Evolutionary conservation across 2,329 filamentous ascomycete species (phyloP).

Genomic region (Penicillium hordei): DNA sequence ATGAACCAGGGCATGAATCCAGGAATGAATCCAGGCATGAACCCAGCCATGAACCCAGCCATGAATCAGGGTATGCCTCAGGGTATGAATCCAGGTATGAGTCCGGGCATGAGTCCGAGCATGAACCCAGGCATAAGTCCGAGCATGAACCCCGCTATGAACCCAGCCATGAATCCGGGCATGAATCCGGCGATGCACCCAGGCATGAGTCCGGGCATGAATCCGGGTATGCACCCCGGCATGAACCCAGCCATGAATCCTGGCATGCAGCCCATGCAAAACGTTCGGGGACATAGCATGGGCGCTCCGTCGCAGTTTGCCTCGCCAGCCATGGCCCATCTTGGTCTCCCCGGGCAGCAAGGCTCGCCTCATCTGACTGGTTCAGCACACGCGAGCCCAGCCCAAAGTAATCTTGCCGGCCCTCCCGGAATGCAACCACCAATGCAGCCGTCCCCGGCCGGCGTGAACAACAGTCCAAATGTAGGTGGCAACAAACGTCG

Average conservation of each 20-base stretch:
- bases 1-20: slow-evolving; percentile 6
- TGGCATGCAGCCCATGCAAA: slow-evolving; percentile 38
- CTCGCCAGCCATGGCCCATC: slow-evolving; percentile 58
- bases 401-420: slow-evolving; percentile 47
- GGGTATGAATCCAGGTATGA: slow-evolving; percentile 23
- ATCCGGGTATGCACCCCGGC: slow-evolving; percentile 22
- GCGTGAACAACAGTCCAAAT: slow-evolving; percentile 64
- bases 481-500: slow-evolving; percentile 58
- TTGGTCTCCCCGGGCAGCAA: slow-evolving; percentile 49
- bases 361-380: slow-evolving; percentile 55
- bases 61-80: not conserved
- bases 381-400: slow-evolving; percentile 50
- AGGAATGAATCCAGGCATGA: slow-evolving; percentile 1
- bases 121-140: not conserved
- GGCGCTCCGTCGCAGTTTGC: slow-evolving; percentile 55
- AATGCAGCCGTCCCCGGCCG: slow-evolving; percentile 54
- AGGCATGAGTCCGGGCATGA: not conserved
- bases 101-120: not conserved
- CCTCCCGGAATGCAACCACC: slow-evolving; percentile 58
- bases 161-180: not conserved
- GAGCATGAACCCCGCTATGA: not conserved
- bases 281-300: slow-evolving; percentile 47
- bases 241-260: slow-evolving; percentile 25
- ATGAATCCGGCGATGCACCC: not conserved
- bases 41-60: not conserved